Evolutionary conservation across 1,284 basidiomycete species (phyloP).

Genomic region (Lentinus polychrous): DNA sequence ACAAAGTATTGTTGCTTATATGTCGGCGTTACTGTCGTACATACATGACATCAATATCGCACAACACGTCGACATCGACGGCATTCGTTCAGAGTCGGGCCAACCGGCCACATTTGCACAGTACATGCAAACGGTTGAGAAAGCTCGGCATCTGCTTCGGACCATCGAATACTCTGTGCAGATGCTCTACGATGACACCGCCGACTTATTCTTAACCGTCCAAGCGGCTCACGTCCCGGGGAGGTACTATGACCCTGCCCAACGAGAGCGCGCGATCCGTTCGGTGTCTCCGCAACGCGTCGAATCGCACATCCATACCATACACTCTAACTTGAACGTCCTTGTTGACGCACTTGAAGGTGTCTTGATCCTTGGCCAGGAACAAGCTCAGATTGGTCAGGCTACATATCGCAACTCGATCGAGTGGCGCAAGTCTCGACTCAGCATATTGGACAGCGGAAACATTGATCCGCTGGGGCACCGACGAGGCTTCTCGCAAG

Average conservation of each 20-base stretch:
- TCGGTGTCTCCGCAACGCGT: conserved; percentile 35
- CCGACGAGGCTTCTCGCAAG: conserved; percentile 14
- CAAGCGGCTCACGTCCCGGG: conserved; percentile 30
- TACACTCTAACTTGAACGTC: conserved; percentile 46
- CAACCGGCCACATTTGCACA: conserved; percentile 33
- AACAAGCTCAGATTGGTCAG: conserved; percentile 60
- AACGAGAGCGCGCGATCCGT: conserved; percentile 25
- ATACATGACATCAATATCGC: conserved; percentile 69
- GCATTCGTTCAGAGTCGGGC: conserved; percentile 45
- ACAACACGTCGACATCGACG: conserved; percentile 71
- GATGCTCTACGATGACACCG: conserved; percentile 63
- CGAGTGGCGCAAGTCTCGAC: conserved; percentile 63
- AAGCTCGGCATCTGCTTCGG: conserved; percentile 58
- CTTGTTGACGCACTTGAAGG: conserved; percentile 56
- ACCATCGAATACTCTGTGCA: conserved; percentile 63
- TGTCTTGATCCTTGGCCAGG: conserved; percentile 55
- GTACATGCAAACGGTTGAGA: conserved; percentile 59
- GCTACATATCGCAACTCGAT: conserved; percentile 67
- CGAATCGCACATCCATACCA: conserved; percentile 39
- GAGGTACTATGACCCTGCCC: conserved; percentile 2
- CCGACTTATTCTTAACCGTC: conserved; percentile 46
- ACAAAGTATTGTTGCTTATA: conserved; percentile 44
- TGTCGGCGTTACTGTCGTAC: conserved; percentile 49
- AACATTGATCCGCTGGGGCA: conserved; percentile 30
- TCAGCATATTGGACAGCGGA: conserved; percentile 46